Evolutionary conservation across 805 yeast genomes (phyloP).

Genomic region (Barnettozyma vustinii): DNA sequence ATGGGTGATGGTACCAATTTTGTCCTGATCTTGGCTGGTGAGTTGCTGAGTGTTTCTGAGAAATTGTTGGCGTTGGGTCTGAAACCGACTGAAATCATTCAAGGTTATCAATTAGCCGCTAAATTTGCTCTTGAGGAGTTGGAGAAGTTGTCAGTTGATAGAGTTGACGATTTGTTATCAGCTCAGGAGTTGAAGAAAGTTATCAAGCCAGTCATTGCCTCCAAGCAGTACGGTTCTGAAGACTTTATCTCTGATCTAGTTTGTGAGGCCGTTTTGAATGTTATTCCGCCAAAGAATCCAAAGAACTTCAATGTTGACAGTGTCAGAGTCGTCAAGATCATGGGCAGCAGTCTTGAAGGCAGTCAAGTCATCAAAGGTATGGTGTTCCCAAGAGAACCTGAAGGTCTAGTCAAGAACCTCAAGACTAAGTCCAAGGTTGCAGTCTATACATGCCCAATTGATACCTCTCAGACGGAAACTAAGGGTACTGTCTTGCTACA

Average conservation of each 20-base stretch:
- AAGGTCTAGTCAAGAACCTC: constrained; percentile 73
- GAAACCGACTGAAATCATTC: constrained; percentile 86
- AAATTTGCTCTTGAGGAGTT: constrained; percentile 65
- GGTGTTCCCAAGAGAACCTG: constrained; percentile 98
- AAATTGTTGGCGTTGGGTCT: constrained; percentile 79
- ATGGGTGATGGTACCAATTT: constrained; percentile 96
- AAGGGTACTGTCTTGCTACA: constrained; percentile 95
- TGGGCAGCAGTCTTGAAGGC: constrained; percentile 77
- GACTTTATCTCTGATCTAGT: constrained; percentile 71
- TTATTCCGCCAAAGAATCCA: constrained; percentile 65
- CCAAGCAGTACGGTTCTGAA: constrained; percentile 91
- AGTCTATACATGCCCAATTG: constrained; percentile 89
- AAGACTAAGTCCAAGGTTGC: constrained; percentile 72
- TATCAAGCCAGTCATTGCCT: constrained; percentile 80
- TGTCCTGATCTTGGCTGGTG: constrained; percentile 90
- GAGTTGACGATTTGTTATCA: constrained; percentile 51
- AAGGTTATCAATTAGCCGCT: constrained; percentile 88
- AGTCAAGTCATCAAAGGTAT: constrained; percentile 89
- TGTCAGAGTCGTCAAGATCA: constrained; percentile 90
- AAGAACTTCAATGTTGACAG: constrained; percentile 81
- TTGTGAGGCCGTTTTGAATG: constrained; percentile 76
- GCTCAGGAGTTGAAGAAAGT: constrained; percentile 60
- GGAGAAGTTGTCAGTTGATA: constrained; percentile 58
- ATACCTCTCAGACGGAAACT: constrained; percentile 94
- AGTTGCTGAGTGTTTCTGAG: constrained; percentile 80